A percentile compares a stretch with the other conserved stretches of the same genome.
phyloP scores from a whole-genome alignment of 306 rosid species.

The Vigna angularis region DNA sequence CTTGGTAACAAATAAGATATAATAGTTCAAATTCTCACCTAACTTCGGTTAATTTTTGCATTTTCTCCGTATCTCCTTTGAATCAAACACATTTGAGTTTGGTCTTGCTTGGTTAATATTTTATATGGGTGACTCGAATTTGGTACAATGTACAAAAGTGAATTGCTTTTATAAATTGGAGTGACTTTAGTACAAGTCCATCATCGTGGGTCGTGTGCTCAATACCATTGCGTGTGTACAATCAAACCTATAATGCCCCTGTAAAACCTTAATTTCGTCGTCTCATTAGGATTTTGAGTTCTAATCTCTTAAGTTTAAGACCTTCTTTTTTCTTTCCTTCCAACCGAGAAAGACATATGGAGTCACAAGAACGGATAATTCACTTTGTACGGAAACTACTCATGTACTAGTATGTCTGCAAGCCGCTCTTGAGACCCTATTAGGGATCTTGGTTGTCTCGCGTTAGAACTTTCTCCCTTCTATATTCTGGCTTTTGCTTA shows the following conservation, averaged over 20 bases:
- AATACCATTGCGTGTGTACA: not conserved
- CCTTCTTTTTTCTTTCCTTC: not conserved
- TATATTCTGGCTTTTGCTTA: constrained; percentile 2
- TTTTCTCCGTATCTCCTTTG: not conserved
- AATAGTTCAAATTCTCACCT: not conserved
- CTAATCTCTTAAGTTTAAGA: not conserved
- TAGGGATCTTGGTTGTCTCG: not conserved
- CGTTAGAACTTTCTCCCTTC: not conserved
- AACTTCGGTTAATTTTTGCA: not conserved
- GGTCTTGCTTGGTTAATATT: not conserved
- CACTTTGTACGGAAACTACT: not conserved
- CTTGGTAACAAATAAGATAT: not conserved
- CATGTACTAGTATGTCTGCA: not conserved
- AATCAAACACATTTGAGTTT: not conserved
- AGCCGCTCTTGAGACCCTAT: not conserved
- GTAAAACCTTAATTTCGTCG: not conserved
- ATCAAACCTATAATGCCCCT: not conserved
- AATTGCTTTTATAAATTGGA: not conserved
- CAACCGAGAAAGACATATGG: not conserved
- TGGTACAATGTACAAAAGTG: constrained; percentile 1
- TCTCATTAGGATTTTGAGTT: not conserved
- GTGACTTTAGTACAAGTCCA: not conserved
- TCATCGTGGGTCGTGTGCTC: not conserved
- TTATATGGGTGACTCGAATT: not conserved
- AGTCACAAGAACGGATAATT: not conserved